Evolutionary conservation across 2,329 filamentous ascomycete species (phyloP), one percentile per base, ranked within the genome.

Genomic region (Aspergillus piperis): DNA sequence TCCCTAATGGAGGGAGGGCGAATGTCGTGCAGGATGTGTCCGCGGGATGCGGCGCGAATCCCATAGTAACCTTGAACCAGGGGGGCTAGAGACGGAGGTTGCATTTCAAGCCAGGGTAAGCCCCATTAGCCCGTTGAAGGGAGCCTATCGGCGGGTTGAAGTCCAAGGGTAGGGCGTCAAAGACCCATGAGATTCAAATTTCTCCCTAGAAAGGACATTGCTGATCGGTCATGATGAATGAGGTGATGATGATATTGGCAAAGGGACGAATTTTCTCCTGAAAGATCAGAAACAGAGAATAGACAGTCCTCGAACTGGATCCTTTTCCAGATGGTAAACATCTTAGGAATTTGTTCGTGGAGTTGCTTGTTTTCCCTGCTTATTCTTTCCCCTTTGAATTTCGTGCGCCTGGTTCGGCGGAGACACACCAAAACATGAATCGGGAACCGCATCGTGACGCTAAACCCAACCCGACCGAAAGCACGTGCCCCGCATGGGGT

Each of bases 1-100:
- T 58, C 42, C 48, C 58, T 62, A 65, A 54, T 58, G 60, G 62
- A 62, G 59, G 60, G 27, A n/a, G 51, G 36, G 56, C 32, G 42
- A 39, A 67, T 60, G 60, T 66, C 61, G 65, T 66, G 68, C 64
- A 68, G 65, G 64, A 63, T 57, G 61, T 62, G 58, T 59, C 58
- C 61, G 64, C 62, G 64, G 65, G 62, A 62, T 65, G 61, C 64
- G 52, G 64, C 62, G 54, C 58, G 57, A 65, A 65, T 66, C 64
- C 56, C 57, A 62, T 62, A 47, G 66, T 66, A 61, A 66, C 66
- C 59, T 66, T 63, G 63, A 57, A 67, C 63, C 64, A 59, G 64
- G 63, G 58, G 47, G 47, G 49, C 39, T 52, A 61, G 47, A 58
- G 41, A 51, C 47, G 38, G 56, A 64, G 59, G 62, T 68, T 66